Percentiles rank a stretch among this genome's conserved stretches.
phyloP scores from a whole-genome alignment of 805 yeast genomes.

The Saccharomycopsis lassenensis region DNA sequence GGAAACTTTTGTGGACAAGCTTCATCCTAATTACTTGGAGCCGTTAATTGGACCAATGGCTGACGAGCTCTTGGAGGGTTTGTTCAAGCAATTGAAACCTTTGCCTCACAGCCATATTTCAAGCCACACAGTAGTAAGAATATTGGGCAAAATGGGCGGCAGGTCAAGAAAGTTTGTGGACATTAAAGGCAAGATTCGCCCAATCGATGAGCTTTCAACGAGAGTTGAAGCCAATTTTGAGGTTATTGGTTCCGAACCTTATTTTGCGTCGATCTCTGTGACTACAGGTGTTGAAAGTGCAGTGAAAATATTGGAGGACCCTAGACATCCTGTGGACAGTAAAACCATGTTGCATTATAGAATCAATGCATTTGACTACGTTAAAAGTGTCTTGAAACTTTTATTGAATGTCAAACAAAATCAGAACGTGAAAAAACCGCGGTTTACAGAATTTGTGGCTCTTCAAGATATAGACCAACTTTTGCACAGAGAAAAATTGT shows the following conservation, averaged over 20 bases:
- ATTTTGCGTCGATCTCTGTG: slow-evolving; percentile 60
- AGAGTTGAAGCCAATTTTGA: slow-evolving; percentile 58
- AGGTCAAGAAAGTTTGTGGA: slow-evolving; percentile 78
- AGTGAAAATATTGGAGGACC: slow-evolving; percentile 60
- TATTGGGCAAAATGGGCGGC: slow-evolving; percentile 93
- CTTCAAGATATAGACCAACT: too few species aligned
- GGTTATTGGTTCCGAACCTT: slow-evolving; percentile 54
- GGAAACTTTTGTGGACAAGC: slow-evolving; percentile 89
- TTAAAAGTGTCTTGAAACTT: slow-evolving; percentile 54
- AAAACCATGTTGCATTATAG: slow-evolving; percentile 46
- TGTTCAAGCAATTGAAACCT: slow-evolving; percentile 86
- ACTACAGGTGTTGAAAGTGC: slow-evolving; percentile 82
- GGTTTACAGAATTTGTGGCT: too few species aligned
- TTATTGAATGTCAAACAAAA: slow-evolving; percentile 39
- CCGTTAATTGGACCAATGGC: slow-evolving; percentile 95
- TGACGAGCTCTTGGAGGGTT: slow-evolving; percentile 84
- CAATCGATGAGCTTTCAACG: too few species aligned
- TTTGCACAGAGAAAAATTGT: slow-evolving; percentile 63
- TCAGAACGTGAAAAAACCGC: slow-evolving; percentile 26
- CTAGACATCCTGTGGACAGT: slow-evolving; percentile 28
- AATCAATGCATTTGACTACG: slow-evolving; percentile 64
- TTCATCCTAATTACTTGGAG: slow-evolving; percentile 93
- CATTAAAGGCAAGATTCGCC: too few species aligned
- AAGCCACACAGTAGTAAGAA: slow-evolving; percentile 86
- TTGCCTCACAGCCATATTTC: slow-evolving; percentile 92